A percentile compares a stretch with the other conserved stretches of the same genome.
Conservation (phyloP, 768 basidiomycete genomes). For the Kwoniella pini region DNA sequence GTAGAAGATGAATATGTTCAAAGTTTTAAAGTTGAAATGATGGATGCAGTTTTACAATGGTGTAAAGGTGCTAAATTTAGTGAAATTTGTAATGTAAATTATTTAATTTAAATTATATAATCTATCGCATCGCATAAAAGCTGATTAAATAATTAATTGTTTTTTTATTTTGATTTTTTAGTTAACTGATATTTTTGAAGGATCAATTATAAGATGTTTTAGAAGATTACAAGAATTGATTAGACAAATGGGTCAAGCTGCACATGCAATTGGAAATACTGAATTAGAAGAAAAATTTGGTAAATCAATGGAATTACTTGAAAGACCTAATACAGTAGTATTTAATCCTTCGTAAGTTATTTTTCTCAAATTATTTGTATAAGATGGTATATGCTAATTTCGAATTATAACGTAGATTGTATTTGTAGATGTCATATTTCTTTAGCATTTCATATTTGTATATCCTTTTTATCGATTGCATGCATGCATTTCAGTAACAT, state of each 20-base stretch:
- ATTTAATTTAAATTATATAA: neutral
- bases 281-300: constrained; percentile 94
- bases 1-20: constrained; percentile 93
- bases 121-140: too few relatives aligned
- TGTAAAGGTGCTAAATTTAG: constrained; percentile 96
- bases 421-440: constrained; percentile 10
- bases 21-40: constrained; percentile 97
- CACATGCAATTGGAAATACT: constrained; percentile 92
- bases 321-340: constrained; percentile 82
- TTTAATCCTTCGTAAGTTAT: constrained; percentile 54
- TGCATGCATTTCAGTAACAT: too few relatives aligned
- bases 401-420: too few relatives aligned
- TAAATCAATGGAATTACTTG: constrained; percentile 86
- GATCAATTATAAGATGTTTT: constrained; percentile 94
- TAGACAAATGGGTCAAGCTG: constrained; percentile 83
- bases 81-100: constrained; percentile 87
- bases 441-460: neutral
- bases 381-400: too few relatives aligned
- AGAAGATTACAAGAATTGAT: constrained; percentile 89
- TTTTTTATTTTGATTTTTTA: constrained; percentile 55
- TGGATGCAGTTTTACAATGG: constrained; percentile 98
- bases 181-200: constrained; percentile 96
- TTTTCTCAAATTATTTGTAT: neutral
- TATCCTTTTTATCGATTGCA: too few relatives aligned
- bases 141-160: too few relatives aligned